These are phyloP conservation scores for Xylaria longipes DNA, from an alignment of 495 filamentous ascomycete genomes.

Conservation along the genomic window DNA sequence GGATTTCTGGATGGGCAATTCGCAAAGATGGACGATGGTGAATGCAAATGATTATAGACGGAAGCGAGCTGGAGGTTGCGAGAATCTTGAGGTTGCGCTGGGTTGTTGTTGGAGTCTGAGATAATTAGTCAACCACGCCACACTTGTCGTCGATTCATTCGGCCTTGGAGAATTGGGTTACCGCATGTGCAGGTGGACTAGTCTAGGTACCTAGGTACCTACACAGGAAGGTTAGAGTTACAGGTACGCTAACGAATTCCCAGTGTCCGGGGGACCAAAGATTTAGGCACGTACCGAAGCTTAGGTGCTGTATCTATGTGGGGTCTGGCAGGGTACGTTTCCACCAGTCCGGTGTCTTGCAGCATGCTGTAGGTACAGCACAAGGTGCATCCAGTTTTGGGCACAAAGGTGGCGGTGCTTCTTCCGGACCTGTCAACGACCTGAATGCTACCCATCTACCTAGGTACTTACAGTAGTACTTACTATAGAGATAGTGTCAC, in stretches of 20 bases:
- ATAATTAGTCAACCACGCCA: slow-evolving; percentile 18
- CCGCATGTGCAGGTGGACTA: background rate
- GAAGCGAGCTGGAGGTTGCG: slow-evolving; percentile 9
- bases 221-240: background rate
- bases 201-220: background rate
- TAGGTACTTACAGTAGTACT: background rate
- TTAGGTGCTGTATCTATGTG: background rate
- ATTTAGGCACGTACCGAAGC: background rate
- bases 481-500: background rate
- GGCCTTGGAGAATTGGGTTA: background rate
- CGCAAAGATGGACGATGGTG: slow-evolving; percentile 3
- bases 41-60: background rate
- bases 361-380: background rate
- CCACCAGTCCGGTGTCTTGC: background rate
- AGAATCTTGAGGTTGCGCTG: slow-evolving; percentile 6
- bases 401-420: background rate
- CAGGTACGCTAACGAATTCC: background rate
- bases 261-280: background rate
- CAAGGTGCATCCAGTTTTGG: background rate
- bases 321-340: background rate
- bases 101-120: background rate
- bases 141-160: slow-evolving; percentile 25
- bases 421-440: too few species aligned
- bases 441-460: background rate
- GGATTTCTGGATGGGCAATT: background rate